Conservation (phyloP, 352 stramenopile species). For the Pythium rishiriense region DNA sequence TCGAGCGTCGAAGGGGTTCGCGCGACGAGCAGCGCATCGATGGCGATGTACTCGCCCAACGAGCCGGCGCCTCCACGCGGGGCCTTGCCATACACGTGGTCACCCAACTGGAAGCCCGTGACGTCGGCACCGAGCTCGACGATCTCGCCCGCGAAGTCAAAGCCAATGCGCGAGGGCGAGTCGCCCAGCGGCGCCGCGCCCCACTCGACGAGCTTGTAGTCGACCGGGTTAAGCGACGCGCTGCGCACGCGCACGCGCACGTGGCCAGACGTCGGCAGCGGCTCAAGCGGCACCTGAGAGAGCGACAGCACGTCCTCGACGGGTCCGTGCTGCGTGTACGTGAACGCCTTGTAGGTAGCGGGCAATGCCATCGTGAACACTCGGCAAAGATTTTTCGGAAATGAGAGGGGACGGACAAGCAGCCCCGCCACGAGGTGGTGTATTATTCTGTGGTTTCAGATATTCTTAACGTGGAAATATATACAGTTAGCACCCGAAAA, state of each 20-base stretch:
- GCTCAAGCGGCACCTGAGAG: constrained; percentile 1
- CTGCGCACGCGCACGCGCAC: constrained; percentile 35
- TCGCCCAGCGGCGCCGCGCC: constrained; percentile 17
- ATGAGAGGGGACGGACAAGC: no score
- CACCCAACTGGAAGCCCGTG: constrained; percentile 5
- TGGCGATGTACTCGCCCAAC: constrained; percentile 42
- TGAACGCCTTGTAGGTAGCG: constrained; percentile 3
- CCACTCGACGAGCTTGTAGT: constrained; percentile 25
- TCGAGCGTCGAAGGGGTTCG: constrained; percentile 42
- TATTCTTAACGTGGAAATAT: no score
- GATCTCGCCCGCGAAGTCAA: constrained; percentile 38
- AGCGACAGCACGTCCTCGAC: constrained; percentile 15
- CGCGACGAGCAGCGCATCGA: constrained; percentile 36
- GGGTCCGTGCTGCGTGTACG: constrained; percentile 5
- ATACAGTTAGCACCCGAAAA: no score
- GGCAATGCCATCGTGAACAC: neutral
- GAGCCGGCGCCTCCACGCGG: constrained; percentile 7
- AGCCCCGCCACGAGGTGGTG: no score
- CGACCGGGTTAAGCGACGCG: constrained; percentile 33
- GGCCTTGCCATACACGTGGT: constrained; percentile 26
- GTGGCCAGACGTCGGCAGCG: constrained; percentile 14
- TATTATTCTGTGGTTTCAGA: no score
- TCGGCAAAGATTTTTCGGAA: neutral
- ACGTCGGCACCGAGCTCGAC: constrained; percentile 19
- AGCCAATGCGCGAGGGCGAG: constrained; percentile 35